phyloP scores from a whole-genome alignment of 768 basidiomycete genomes.

The Naematelia encephala region DNA sequence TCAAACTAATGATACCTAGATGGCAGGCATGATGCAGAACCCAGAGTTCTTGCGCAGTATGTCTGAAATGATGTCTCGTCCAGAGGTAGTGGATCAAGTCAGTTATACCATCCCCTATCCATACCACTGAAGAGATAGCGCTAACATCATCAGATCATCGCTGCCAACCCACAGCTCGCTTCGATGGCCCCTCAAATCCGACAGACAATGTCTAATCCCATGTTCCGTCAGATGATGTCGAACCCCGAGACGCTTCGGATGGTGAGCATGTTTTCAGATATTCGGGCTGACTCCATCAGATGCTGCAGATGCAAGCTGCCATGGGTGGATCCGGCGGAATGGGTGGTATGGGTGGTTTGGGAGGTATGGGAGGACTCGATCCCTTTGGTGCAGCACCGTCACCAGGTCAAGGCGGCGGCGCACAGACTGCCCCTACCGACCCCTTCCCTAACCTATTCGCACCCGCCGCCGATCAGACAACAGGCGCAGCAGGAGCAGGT shows the following conservation, averaged over 20 bases:
- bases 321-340: slow-evolving; percentile 34
- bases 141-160: slow-evolving; percentile 56
- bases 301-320: slow-evolving; percentile 46
- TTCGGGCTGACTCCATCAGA: slow-evolving; percentile 23
- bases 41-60: slow-evolving; percentile 79
- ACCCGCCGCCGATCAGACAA: slow-evolving; percentile 11
- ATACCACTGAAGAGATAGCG: too few species aligned
- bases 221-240: slow-evolving; percentile 66
- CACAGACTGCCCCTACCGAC: slow-evolving; percentile 18
- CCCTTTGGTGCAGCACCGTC: slow-evolving; percentile 6
- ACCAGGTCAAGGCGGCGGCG: slow-evolving; percentile 12
- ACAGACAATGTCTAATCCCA: slow-evolving; percentile 64
- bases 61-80: slow-evolving; percentile 79
- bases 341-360: slow-evolving; percentile 21
- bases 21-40: slow-evolving; percentile 75
- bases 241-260: slow-evolving; percentile 42
- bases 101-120: slow-evolving; percentile 8
- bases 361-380: slow-evolving; percentile 17
- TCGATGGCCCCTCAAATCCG: slow-evolving; percentile 76
- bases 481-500: neutral
- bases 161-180: slow-evolving; percentile 71
- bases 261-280: slow-evolving; percentile 16
- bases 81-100: slow-evolving; percentile 74
- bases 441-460: slow-evolving; percentile 44
- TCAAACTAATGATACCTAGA: slow-evolving; percentile 53